Percentiles rank a stretch among this genome's conserved stretches.
These are phyloP conservation scores for Krasilnikovozyma curviuscula DNA, from an alignment of 768 basidiomycete genomes.

Conservation along the genomic window DNA sequence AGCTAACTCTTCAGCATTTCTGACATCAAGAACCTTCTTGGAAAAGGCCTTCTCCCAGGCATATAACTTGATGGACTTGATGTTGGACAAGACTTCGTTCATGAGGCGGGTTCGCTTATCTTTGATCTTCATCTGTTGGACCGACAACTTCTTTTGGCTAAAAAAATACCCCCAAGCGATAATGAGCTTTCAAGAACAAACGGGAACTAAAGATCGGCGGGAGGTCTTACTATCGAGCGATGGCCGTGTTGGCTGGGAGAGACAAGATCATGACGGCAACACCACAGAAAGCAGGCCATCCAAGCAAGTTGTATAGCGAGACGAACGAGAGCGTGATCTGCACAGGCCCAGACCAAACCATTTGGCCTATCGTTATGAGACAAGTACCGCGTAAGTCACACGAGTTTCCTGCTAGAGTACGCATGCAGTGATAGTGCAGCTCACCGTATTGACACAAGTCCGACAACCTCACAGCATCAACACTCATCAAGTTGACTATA, in stretches of 20 bases:
- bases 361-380: no score
- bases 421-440: no score
- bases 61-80: conserved; percentile 49
- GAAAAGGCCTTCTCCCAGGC: conserved; percentile 90
- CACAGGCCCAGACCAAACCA: conserved; percentile 64
- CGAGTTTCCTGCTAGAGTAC: no score
- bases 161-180: no score
- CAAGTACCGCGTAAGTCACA: no score
- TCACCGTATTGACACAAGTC: conserved; percentile 56
- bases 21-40: conserved; percentile 49
- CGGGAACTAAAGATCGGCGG: no score
- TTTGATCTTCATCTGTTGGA: conserved; percentile 81
- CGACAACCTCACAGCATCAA: conserved; percentile 59
- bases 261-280: conserved; percentile 20
- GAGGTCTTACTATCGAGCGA: conserved; percentile 35
- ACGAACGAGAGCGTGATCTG: conserved; percentile 75
- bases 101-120: conserved; percentile 47
- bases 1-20: conserved; percentile 47
- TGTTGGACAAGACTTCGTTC: conserved; percentile 59
- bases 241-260: conserved; percentile 24
- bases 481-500: conserved; percentile 71
- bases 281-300: conserved; percentile 48
- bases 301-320: conserved; percentile 71
- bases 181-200: no score
- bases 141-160: conserved; percentile 42